Conservation (phyloP, 2,329 filamentous ascomycete genomes). For the Pseudocercospora fijiensis region DNA sequence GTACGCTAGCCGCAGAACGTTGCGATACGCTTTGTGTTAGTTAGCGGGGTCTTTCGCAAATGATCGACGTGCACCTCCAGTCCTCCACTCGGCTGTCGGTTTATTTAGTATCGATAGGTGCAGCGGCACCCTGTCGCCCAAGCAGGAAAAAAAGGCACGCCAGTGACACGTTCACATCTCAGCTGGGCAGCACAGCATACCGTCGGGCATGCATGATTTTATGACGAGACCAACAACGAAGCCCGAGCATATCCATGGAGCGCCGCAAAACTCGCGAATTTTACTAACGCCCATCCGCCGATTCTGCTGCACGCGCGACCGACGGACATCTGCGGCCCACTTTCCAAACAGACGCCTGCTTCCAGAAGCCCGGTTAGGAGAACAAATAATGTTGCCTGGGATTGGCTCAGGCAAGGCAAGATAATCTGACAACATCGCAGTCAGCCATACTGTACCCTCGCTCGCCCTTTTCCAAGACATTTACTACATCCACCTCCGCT, state of each 20-base stretch:
- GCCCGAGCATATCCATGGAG: slow-evolving; percentile 18
- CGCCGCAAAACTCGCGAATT: background rate
- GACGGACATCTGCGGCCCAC: slow-evolving; percentile 5
- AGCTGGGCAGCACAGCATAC: slow-evolving; percentile 15
- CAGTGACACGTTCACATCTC: background rate
- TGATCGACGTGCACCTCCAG: too few species aligned
- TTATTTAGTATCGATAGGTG: slow-evolving; percentile 2
- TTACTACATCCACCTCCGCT: background rate
- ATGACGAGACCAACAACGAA: slow-evolving; percentile 3
- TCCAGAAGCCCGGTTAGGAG: slow-evolving; percentile 25
- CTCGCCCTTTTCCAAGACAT: background rate
- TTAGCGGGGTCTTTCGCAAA: slow-evolving; percentile 8
- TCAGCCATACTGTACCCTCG: background rate
- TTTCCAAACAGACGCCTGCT: slow-evolving; percentile 11
- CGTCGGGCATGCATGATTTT: slow-evolving; percentile 10
- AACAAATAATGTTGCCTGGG: slow-evolving; percentile 5
- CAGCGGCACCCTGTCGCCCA: background rate
- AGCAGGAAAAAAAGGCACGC: background rate
- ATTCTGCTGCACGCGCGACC: slow-evolving; percentile 2
- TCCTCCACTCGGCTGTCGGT: slow-evolving; percentile 7
- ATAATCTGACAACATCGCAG: background rate
- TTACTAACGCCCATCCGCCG: background rate
- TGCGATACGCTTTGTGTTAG: slow-evolving; percentile 16
- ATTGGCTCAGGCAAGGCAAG: slow-evolving; percentile 3
- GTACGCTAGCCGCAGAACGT: background rate